These are phyloP conservation scores for Cyathus striatus DNA, from an alignment of 768 basidiomycete species.

Conservation along the genomic window DNA sequence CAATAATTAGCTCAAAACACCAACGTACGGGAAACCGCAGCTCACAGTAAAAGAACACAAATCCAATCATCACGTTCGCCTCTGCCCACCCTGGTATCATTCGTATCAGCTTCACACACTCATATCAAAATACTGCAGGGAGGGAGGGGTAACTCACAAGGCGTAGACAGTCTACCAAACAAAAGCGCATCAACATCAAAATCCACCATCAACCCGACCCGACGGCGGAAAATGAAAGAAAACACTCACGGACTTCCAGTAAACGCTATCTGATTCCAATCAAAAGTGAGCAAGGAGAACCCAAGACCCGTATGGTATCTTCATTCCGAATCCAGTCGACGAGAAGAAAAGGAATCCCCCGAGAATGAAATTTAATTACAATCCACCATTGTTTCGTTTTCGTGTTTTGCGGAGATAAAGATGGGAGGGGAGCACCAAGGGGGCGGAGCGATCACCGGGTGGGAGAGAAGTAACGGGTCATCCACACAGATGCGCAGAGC, in stretches of 20 bases:
- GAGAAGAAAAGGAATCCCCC: too few relatives aligned
- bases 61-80: slow-evolving; percentile 60
- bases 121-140: too few relatives aligned
- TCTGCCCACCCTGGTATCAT: slow-evolving; percentile 61
- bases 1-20: slow-evolving; percentile 1
- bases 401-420: too few relatives aligned
- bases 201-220: slow-evolving; percentile 5
- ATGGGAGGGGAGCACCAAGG: too few relatives aligned
- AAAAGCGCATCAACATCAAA: slow-evolving; percentile 1
- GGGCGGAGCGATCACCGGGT: too few relatives aligned
- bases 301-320: slow-evolving; percentile 47
- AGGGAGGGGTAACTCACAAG: slow-evolving; percentile 26
- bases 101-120: slow-evolving; percentile 13
- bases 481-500: too few relatives aligned
- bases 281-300: slow-evolving; percentile 49
- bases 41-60: slow-evolving; percentile 63
- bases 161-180: slow-evolving; percentile 39
- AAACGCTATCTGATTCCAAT: slow-evolving; percentile 68
- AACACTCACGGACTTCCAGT: slow-evolving; percentile 55
- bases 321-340: too few relatives aligned
- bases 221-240: neutral
- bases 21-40: slow-evolving; percentile 3
- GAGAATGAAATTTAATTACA: neutral
- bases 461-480: too few relatives aligned
- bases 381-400: neutral